Evolutionary conservation across 805 yeast genomes (phyloP).

Genomic region (Scheffersomyces lignosus): DNA sequence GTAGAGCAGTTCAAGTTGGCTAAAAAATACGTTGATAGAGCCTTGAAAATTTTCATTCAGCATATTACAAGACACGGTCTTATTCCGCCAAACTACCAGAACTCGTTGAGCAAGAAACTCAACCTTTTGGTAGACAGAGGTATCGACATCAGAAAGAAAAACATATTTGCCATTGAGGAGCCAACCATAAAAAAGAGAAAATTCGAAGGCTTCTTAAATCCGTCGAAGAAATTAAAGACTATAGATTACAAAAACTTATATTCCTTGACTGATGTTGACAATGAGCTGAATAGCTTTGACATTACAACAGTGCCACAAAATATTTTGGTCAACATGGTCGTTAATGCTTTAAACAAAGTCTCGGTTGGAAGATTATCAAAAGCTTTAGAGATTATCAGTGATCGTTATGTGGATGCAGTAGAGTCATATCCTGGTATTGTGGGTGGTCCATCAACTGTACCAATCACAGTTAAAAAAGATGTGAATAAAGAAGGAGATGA

Average conservation of each 20-base stretch:
- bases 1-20: constrained; percentile 52
- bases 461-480: constrained; percentile 6
- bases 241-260: constrained; percentile 61
- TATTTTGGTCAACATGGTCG: constrained; percentile 62
- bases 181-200: constrained; percentile 34
- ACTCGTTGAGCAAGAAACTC: constrained; percentile 27
- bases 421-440: constrained; percentile 10
- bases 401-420: constrained; percentile 57
- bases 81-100: constrained; percentile 34
- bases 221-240: constrained; percentile 26
- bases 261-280: constrained; percentile 59
- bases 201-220: constrained; percentile 42
- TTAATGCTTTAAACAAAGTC: constrained; percentile 61
- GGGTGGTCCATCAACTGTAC: constrained; percentile 8
- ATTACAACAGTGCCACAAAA: constrained; percentile 65
- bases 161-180: constrained; percentile 33
- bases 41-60: constrained; percentile 46
- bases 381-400: constrained; percentile 68
- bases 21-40: constrained; percentile 63
- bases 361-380: constrained; percentile 54
- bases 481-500: constrained; percentile 9
- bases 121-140: constrained; percentile 34
- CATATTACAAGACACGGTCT: constrained; percentile 36
- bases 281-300: constrained; percentile 68
- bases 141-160: constrained; percentile 41